phyloP scores from a whole-genome alignment of 208 protist species.

The Acanthamoeba sp. region DNA sequence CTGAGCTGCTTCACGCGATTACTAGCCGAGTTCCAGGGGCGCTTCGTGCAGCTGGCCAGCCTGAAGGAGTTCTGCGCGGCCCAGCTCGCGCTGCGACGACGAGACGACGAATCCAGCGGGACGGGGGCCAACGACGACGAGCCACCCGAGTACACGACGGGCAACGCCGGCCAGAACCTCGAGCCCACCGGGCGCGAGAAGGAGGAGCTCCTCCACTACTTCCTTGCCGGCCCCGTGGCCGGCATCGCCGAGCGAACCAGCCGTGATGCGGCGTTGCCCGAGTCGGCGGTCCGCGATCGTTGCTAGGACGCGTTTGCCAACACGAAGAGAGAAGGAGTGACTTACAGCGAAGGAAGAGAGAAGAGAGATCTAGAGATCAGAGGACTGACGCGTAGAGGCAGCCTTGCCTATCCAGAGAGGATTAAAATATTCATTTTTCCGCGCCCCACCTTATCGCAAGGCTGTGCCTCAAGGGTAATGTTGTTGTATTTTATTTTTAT shows the following conservation, averaged over 20 bases:
- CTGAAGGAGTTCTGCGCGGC: background rate
- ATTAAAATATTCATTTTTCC: too few relatives aligned
- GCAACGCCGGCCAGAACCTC: background rate
- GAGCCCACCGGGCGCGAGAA: background rate
- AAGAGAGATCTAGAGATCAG: too few relatives aligned
- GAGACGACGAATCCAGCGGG: background rate
- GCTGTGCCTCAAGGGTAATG: too few relatives aligned
- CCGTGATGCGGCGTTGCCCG: background rate
- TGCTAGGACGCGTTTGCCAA: too few relatives aligned
- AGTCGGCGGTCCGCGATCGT: too few relatives aligned
- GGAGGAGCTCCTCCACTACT: constrained; percentile 33
- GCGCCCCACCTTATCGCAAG: too few relatives aligned
- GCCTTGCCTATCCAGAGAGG: too few relatives aligned
- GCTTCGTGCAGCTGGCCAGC: constrained; percentile 7
- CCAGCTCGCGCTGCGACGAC: background rate
- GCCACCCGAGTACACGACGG: background rate
- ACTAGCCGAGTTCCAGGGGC: background rate
- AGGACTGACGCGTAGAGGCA: too few relatives aligned
- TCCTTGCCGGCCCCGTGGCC: background rate
- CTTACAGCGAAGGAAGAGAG: too few relatives aligned
- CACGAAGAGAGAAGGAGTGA: too few relatives aligned
- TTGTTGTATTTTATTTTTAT: too few relatives aligned
- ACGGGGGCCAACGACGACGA: background rate
- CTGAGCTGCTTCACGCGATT: background rate
- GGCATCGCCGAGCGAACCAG: background rate